Evolutionary conservation across 192 early-diverging fungal species (phyloP).

Genomic region (Backusella parvicylindrica): DNA sequence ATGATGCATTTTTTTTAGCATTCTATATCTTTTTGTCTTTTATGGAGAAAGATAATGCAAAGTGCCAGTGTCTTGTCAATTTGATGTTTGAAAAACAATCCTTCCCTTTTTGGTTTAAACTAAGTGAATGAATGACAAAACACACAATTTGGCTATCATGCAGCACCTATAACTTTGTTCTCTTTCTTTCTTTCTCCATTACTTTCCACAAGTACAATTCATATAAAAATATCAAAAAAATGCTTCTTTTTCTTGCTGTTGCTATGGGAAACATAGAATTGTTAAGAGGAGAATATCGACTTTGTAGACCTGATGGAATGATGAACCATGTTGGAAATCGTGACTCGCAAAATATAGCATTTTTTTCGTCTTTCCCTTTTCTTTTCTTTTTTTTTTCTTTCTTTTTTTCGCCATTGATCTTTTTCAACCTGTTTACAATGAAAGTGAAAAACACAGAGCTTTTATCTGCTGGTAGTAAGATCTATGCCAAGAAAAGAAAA

Average conservation of each 20-base stretch:
- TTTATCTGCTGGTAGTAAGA: conserved; percentile 55
- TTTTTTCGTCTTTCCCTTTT: neutral
- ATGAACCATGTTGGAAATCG: neutral
- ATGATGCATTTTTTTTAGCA: neutral
- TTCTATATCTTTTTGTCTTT: too few species aligned
- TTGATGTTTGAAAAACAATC: too few species aligned
- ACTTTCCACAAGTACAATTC: too few species aligned
- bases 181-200: too few species aligned
- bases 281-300: too few species aligned
- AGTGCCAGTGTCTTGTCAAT: too few species aligned
- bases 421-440: neutral
- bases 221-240: too few species aligned
- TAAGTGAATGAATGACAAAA: too few species aligned
- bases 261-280: neutral
- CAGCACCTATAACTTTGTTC: too few species aligned
- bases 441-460: conserved; percentile 45
- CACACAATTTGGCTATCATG: too few species aligned
- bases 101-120: neutral
- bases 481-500: conserved; percentile 71
- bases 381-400: neutral
- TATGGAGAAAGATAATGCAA: too few species aligned
- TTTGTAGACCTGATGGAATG: neutral
- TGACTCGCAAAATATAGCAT: neutral
- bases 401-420: neutral
- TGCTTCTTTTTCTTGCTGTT: neutral